A percentile compares a stretch with the other conserved stretches of the same genome.
phyloP scores from a whole-genome alignment of 2,329 filamentous ascomycete species.

The Aspergillus tubingensis region DNA sequence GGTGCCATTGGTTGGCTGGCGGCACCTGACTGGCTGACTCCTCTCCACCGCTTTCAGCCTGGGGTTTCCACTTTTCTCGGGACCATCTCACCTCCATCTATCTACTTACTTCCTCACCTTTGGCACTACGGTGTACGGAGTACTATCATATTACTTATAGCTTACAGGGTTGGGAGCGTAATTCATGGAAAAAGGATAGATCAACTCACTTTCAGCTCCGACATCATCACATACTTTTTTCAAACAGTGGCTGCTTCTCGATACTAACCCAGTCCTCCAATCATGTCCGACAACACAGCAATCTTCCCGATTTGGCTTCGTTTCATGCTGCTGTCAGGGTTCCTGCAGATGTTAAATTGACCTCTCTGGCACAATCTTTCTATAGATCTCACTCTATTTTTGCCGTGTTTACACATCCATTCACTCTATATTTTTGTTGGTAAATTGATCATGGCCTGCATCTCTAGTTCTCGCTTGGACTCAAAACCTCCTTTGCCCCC shows the following conservation, averaged over 20 bases:
- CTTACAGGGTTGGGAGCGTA: no score
- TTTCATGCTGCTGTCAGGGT: not conserved
- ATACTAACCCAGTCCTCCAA: not conserved
- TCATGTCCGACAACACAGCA: not conserved
- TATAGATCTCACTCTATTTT: not conserved
- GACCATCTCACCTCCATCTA: not conserved
- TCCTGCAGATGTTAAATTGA: not conserved
- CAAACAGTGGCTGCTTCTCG: no score
- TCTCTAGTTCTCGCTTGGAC: not conserved
- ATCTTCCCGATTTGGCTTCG: not conserved
- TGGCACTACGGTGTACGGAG: no score
- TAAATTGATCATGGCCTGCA: not conserved
- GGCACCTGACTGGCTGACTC: not conserved
- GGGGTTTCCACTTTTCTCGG: not conserved
- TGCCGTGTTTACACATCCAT: not conserved
- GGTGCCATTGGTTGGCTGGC: not conserved
- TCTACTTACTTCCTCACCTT: no score
- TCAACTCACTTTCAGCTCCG: no score
- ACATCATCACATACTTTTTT: no score
- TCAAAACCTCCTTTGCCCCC: not conserved
- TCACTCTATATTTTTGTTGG: not conserved
- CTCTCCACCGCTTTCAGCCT: constrained; percentile 1
- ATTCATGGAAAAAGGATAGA: no score
- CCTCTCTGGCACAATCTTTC: not conserved
- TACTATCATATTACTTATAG: no score